Evolutionary conservation across 78 protist species (phyloP).

Genomic region (Dictyostelium citrinum): DNA sequence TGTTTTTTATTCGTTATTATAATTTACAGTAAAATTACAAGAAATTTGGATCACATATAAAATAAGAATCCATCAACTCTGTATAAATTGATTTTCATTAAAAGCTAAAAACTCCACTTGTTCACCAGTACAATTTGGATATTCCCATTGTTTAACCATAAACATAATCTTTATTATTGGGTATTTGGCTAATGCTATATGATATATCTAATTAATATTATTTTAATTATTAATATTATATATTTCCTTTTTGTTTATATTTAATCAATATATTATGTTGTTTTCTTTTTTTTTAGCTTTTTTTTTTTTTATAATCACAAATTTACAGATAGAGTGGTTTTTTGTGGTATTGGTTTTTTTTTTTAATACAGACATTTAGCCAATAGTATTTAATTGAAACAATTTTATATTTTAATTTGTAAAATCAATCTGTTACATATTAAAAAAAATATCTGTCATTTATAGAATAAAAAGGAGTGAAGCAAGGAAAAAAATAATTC

Average conservation of each 20-base stretch:
- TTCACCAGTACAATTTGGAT: neutral
- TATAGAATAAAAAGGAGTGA: too few relatives aligned
- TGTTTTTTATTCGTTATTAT: neutral
- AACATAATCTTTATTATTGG: neutral
- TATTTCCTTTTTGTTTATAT: neutral
- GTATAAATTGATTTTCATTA: neutral
- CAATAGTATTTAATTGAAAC: too few relatives aligned
- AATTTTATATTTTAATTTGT: too few relatives aligned
- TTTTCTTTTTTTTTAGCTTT: too few relatives aligned
- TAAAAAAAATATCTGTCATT: too few relatives aligned
- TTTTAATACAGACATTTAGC: too few relatives aligned
- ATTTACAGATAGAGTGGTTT: too few relatives aligned
- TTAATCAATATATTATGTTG: neutral
- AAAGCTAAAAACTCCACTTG: neutral
- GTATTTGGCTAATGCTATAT: neutral
- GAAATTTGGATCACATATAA: neutral
- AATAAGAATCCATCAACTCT: neutral
- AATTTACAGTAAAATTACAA: neutral
- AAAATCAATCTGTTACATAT: too few relatives aligned
- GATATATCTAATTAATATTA: neutral
- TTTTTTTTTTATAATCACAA: too few relatives aligned
- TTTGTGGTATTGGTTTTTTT: too few relatives aligned
- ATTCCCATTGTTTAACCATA: neutral
- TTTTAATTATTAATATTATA: neutral
- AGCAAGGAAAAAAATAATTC: too few relatives aligned